These are phyloP conservation scores for Iris pallida DNA, from an alignment of 116 monocot genomes.

Conservation along the genomic window DNA sequence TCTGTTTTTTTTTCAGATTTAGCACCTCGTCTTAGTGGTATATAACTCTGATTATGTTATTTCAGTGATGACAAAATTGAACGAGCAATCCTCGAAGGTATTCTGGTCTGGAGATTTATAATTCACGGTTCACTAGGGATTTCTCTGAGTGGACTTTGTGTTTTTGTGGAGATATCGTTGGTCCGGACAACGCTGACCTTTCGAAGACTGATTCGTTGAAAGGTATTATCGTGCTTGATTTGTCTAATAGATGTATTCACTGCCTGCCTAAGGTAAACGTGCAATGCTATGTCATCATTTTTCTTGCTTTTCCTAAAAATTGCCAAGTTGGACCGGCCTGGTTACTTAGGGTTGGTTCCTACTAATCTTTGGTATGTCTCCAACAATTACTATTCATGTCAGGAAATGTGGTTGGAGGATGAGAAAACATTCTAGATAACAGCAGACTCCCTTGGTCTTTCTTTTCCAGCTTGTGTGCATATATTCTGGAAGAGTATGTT, in stretches of 20 bases:
- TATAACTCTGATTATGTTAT: constrained; percentile 10
- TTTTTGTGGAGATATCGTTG: constrained; percentile 73
- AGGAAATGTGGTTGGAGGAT: too few species aligned
- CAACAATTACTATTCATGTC: too few species aligned
- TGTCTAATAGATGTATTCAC: constrained; percentile 70
- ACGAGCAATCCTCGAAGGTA: constrained; percentile 45
- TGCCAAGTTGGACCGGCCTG: too few species aligned
- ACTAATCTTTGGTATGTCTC: too few species aligned
- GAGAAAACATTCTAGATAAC: too few species aligned
- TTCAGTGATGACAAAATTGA: constrained; percentile 39
- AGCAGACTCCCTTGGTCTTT: too few species aligned
- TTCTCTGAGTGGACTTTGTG: constrained; percentile 78
- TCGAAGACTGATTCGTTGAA: constrained; percentile 21
- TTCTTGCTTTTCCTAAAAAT: neutral
- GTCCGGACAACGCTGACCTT: constrained; percentile 48
- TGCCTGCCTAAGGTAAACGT: constrained; percentile 45
- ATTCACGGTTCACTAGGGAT: constrained; percentile 64
- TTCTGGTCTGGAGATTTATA: constrained; percentile 73
- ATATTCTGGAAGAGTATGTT: too few species aligned
- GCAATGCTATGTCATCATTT: neutral
- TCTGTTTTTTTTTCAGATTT: constrained; percentile 2
- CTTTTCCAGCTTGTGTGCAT: too few species aligned
- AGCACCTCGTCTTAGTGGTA: neutral
- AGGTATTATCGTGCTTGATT: constrained; percentile 57
- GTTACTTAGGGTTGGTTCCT: too few species aligned